These are phyloP conservation scores for Schwanniomyces occidentalis DNA, from an alignment of 805 yeast species.

Conservation along the genomic window DNA sequence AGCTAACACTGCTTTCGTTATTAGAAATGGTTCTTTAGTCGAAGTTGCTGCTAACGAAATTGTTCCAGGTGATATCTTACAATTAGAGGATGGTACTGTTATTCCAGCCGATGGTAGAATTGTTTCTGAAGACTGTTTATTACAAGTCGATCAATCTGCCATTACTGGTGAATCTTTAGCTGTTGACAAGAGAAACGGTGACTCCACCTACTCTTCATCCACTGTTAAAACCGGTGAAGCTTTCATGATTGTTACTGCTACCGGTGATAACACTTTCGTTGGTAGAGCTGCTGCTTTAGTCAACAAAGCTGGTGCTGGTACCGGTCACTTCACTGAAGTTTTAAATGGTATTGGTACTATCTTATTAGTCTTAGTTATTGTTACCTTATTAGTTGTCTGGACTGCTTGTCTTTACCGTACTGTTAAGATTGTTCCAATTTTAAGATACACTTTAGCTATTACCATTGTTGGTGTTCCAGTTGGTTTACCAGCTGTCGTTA, in stretches of 20 bases:
- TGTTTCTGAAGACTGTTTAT: conserved; percentile 78
- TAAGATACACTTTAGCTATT: conserved; percentile 91
- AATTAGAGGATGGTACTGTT: conserved; percentile 90
- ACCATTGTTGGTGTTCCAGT: conserved; percentile 98
- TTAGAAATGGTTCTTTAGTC: conserved; percentile 76
- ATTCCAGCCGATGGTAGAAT: conserved; percentile 92
- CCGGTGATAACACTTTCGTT: conserved; percentile 93
- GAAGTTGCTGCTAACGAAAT: conserved; percentile 82
- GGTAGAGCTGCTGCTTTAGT: conserved; percentile 98
- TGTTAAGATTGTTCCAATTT: conserved; percentile 78
- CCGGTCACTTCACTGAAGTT: conserved; percentile 96
- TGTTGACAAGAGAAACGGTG: conserved; percentile 89
- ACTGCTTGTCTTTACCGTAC: conserved; percentile 93
- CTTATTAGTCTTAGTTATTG: conserved; percentile 82
- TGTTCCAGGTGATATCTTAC: conserved; percentile 94
- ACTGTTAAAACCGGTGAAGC: conserved; percentile 96
- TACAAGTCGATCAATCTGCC: conserved; percentile 95
- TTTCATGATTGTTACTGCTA: conserved; percentile 89
- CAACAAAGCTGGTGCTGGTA: conserved; percentile 89
- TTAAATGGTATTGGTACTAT: conserved; percentile 96
- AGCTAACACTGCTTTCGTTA: conserved; percentile 83
- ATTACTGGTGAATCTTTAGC: conserved; percentile 97
- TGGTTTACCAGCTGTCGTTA: conserved; percentile 97
- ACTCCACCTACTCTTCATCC: conserved; percentile 85
- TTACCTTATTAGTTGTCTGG: conserved; percentile 89